Percentiles rank a stretch among this genome's conserved stretches.
Conservation (phyloP, 257 asterid genomes). For the Solanum acaule region DNA sequence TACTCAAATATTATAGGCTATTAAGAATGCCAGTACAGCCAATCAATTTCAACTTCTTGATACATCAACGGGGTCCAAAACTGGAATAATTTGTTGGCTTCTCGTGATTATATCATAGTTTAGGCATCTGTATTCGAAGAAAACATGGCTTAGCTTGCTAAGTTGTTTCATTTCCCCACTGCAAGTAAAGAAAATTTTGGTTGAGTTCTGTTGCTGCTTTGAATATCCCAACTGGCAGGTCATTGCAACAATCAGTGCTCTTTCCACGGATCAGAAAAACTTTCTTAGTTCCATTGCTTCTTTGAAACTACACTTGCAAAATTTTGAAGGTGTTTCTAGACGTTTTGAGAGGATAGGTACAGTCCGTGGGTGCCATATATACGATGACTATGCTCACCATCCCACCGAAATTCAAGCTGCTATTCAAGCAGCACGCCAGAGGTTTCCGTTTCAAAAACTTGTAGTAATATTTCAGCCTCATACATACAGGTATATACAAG, state of each 20-base stretch:
- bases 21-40: not conserved
- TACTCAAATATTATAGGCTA: not conserved
- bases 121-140: not conserved
- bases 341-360: constrained; percentile 29
- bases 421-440: constrained; percentile 28
- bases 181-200: not conserved
- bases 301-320: constrained; percentile 14
- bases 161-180: not conserved
- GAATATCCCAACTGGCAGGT: constrained; percentile 9
- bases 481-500: constrained; percentile 20
- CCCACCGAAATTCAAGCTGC: constrained; percentile 23
- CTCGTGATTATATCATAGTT: not conserved
- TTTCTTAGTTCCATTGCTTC: constrained; percentile 11
- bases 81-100: not conserved
- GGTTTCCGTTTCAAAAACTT: constrained; percentile 21
- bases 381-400: constrained; percentile 37
- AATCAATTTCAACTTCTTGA: not conserved
- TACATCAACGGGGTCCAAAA: not conserved
- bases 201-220: not conserved
- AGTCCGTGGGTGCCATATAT: constrained; percentile 17
- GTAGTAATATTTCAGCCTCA: constrained; percentile 34
- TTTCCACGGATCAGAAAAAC: constrained; percentile 9
- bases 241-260: constrained; percentile 18
- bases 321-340: constrained; percentile 20
- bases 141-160: not conserved